A percentile compares a stretch with the other conserved stretches of the same genome.
These are phyloP conservation scores for Aspergillus cejpii DNA, from an alignment of 2,329 filamentous ascomycete species.

Conservation along the genomic window DNA sequence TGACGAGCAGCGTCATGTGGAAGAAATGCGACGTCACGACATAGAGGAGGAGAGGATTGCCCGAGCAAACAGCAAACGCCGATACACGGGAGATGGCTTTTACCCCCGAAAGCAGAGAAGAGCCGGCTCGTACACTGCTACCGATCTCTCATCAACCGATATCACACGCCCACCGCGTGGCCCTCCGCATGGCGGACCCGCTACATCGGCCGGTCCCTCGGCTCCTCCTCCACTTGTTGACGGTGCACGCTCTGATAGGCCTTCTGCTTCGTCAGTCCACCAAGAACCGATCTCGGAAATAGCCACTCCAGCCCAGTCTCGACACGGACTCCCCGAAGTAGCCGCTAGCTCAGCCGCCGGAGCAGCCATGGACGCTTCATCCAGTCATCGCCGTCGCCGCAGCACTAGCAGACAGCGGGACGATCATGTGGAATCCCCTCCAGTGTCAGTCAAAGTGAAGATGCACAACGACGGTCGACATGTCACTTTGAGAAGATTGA, in stretches of 20 bases:
- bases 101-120: constrained; percentile 27
- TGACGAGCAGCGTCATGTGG: constrained; percentile 55
- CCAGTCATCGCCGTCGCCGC: constrained; percentile 27
- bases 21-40: constrained; percentile 46
- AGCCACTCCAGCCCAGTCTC: constrained; percentile 17
- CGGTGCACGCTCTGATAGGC: constrained; percentile 30
- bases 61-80: constrained; percentile 51
- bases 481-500: constrained; percentile 56
- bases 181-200: constrained; percentile 30
- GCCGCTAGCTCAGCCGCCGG: constrained; percentile 30
- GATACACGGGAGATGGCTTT: constrained; percentile 62
- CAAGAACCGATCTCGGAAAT: constrained; percentile 33
- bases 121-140: constrained; percentile 31
- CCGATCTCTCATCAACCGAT: constrained; percentile 35
- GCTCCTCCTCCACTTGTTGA: constrained; percentile 29
- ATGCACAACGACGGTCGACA: constrained; percentile 59
- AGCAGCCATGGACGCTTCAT: constrained; percentile 27
- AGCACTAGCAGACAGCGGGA: constrained; percentile 32
- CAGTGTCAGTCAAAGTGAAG: constrained; percentile 58
- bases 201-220: constrained; percentile 27
- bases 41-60: constrained; percentile 49
- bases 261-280: constrained; percentile 38
- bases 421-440: constrained; percentile 49
- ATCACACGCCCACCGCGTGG: constrained; percentile 27
- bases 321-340: constrained; percentile 22